Evolutionary conservation across 2,329 filamentous ascomycete species (phyloP), one percentile per base, ranked within the genome.

Genomic region (Hypomyces rosellus): DNA sequence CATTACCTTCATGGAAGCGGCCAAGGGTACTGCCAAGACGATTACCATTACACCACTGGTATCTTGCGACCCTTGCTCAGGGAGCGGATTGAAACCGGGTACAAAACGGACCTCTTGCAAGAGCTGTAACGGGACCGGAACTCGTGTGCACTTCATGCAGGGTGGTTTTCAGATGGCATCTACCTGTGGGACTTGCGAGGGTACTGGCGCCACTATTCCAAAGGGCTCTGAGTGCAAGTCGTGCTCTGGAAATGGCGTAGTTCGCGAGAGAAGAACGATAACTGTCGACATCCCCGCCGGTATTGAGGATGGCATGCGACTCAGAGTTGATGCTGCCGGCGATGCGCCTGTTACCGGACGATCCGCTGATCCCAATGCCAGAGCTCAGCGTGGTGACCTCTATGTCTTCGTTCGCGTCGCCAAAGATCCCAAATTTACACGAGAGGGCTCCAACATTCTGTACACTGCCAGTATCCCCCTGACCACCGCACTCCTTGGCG

Each of bases 111-210:
- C 81, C 20, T 74, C 83, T 54, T 99, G 93, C 70, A 84, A 83
- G 65, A 74, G 80, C 48, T 99, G 93, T 66, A 85, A 87, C 54
- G 93, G 93, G 14, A 89, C 89, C 2, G 93, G 93, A 46, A 88
- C 87, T 36, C 79, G 88, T 50, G 85, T 97, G 45, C 89, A 95
- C 68, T 86, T 89, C 63, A 87, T 96, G 80, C 84, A 89, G 60
- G 90, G 90, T 48, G 91, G 90, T 20, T 97, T 99, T 72, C 92
- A 97, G 72, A 92, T 99, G 85, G 89, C 88, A 4, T 89, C 88
- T 54, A 95, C 90, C 1, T 99, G 93, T 68, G 77, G 80, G 16
- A 73, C 82, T 34, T 99, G 93, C 66, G 84, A 84, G 46, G 93
- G 93, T 3, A 84, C 81, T 41, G 93, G 93, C 44, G 74, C 84